A percentile compares a stretch with the other conserved stretches of the same genome.
Evolutionary conservation across 176 grass and related monocot species (phyloP).

Genomic region (Oryza punctata): DNA sequence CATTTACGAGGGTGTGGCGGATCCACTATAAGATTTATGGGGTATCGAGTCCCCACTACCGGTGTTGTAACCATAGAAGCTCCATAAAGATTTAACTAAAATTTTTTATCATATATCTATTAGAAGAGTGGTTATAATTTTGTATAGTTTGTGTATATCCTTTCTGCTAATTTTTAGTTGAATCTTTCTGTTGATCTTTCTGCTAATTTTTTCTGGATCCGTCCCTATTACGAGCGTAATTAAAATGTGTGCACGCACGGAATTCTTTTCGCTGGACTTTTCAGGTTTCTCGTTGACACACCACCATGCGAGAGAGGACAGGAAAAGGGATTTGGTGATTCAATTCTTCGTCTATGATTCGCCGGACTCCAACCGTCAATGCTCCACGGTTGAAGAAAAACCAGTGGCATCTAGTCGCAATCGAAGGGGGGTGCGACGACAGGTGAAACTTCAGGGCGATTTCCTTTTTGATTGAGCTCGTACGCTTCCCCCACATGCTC

Average conservation of each 20-base stretch:
- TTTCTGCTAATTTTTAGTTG: too few relatives aligned
- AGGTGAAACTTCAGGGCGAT: conserved; percentile 11
- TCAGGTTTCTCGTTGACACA: background rate
- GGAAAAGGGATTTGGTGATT: background rate
- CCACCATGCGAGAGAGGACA: background rate
- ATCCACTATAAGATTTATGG: too few relatives aligned
- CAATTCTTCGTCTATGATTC: background rate
- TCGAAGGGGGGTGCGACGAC: background rate
- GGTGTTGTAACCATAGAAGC: too few relatives aligned
- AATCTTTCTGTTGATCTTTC: too few relatives aligned
- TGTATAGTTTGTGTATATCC: too few relatives aligned
- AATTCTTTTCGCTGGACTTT: background rate
- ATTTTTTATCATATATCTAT: too few relatives aligned
- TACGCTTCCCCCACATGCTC: background rate
- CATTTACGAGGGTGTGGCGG: too few relatives aligned
- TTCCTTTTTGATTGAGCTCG: conserved; percentile 1
- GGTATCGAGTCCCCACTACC: too few relatives aligned
- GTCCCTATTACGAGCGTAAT: too few relatives aligned
- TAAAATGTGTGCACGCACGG: background rate
- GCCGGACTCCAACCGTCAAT: background rate
- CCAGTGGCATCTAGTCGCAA: background rate
- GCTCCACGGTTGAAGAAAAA: conserved; percentile 14
- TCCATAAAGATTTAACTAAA: too few relatives aligned
- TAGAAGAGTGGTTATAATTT: too few relatives aligned
- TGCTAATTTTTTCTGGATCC: too few relatives aligned